A percentile compares a stretch with the other conserved stretches of the same genome.
Conservation (phyloP, 805 yeast species). For the Candida fluviatilis region DNA sequence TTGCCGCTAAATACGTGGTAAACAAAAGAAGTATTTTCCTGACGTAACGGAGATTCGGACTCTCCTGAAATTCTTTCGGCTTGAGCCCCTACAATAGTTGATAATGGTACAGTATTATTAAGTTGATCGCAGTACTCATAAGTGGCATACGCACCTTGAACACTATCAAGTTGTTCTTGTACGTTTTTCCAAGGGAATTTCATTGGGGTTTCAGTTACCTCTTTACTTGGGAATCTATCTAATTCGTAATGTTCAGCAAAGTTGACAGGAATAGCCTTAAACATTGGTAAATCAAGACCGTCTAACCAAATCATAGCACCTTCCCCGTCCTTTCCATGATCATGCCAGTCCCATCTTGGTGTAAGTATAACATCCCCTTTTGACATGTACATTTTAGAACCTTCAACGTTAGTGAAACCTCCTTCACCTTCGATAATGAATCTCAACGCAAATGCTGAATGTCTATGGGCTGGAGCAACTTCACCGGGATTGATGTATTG, state of each 20-base stretch:
- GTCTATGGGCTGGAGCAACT: slow-evolving; percentile 13
- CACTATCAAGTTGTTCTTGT: slow-evolving; percentile 7
- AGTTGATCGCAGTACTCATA: slow-evolving; percentile 6
- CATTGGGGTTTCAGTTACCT: slow-evolving; percentile 7
- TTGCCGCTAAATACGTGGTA: slow-evolving; percentile 8
- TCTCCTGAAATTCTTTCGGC: slow-evolving; percentile 9
- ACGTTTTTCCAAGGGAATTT: slow-evolving; percentile 10
- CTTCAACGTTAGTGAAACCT: slow-evolving; percentile 12
- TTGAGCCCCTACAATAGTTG: slow-evolving; percentile 10
- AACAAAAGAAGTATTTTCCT: slow-evolving; percentile 10
- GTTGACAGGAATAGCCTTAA: slow-evolving; percentile 11
- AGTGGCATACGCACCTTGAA: slow-evolving; percentile 9
- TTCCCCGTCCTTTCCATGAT: slow-evolving; percentile 11
- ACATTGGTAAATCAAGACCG: slow-evolving; percentile 11
- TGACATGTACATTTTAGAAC: slow-evolving; percentile 9
- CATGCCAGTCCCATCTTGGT: slow-evolving; percentile 12
- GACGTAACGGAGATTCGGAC: slow-evolving; percentile 7
- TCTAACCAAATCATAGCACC: slow-evolving; percentile 11
- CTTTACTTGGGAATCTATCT: slow-evolving; percentile 8
- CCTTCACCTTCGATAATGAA: slow-evolving; percentile 12
- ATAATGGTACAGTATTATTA: slow-evolving; percentile 1
- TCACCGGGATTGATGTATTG: slow-evolving; percentile 11
- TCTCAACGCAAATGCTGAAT: slow-evolving; percentile 11
- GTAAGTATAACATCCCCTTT: slow-evolving; percentile 11
- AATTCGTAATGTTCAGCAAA: slow-evolving; percentile 11